Evolutionary conservation across 2,329 filamentous ascomycete genomes (phyloP).

Genomic region (Colletotrichum orchidophilum): DNA sequence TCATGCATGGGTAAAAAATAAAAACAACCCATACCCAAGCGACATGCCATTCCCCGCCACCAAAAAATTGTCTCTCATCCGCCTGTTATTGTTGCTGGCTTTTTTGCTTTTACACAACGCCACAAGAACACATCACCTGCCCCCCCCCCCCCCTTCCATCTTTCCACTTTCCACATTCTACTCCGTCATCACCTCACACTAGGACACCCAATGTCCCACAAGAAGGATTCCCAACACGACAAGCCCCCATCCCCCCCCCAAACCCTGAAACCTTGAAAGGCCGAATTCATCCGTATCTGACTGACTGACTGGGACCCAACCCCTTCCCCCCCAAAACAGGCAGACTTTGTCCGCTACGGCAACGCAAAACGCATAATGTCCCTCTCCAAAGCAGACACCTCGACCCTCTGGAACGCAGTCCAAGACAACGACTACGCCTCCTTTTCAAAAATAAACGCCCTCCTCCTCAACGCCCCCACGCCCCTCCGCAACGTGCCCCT

Average conservation of each 20-base stretch:
- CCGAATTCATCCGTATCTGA: not conserved
- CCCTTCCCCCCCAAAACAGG: conserved; percentile 50
- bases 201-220: not conserved
- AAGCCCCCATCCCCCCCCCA: too few relatives aligned
- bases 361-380: conserved; percentile 92
- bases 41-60: not conserved
- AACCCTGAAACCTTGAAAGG: not conserved
- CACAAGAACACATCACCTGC: not conserved
- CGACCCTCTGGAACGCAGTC: conserved; percentile 83
- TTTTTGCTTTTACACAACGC: conserved; percentile 1
- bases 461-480: conserved; percentile 78
- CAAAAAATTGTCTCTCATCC: not conserved
- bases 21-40: not conserved
- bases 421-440: conserved; percentile 77
- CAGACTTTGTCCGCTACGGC: conserved; percentile 88
- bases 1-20: not conserved
- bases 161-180: not conserved
- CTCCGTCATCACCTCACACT: not conserved
- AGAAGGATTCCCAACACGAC: not conserved
- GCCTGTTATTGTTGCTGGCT: too few relatives aligned
- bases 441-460: conserved; percentile 79
- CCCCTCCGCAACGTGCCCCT: conserved; percentile 86
- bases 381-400: conserved; percentile 84
- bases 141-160: not conserved
- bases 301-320: conserved; percentile 1